Evolutionary conservation across 176 grass and related monocot genomes (phyloP), one percentile per base, ranked within the genome.

Genomic region (Guadua angustifolia): DNA sequence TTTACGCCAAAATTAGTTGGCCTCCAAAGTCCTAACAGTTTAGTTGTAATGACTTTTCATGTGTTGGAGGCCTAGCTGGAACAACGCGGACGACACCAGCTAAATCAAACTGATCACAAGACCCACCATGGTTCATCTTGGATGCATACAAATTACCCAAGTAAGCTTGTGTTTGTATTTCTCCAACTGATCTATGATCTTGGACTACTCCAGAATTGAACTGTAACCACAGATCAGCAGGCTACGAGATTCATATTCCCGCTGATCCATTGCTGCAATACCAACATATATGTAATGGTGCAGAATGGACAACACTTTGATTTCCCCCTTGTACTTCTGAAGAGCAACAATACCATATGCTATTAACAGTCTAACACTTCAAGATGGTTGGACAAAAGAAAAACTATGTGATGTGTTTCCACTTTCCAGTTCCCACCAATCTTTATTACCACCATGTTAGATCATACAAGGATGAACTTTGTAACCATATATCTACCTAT

Each of bases 1-100:
- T n/a, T n/a, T n/a, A n/a, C n/a, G n/a, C n/a, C n/a, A n/a, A n/a
- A n/a, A n/a, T n/a, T n/a, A n/a, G n/a, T n/a, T n/a, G n/a, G n/a
- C n/a, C n/a, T n/a, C n/a, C n/a, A n/a, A n/a, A n/a, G n/a, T n/a
- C n/a, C n/a, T n/a, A n/a, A n/a, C n/a, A n/a, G n/a, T n/a, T n/a
- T n/a, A n/a, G n/a, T n/a, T n/a, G n/a, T n/a, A n/a, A n/a, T n/a
- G 65, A 32, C 88, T 66, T 85, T 71, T 82, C 72, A 82, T 76
- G 78, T 75, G 65, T 63, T 77, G 71, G 61, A 59, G 78, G 69
- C 78, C 24, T 58, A 33, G 18, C 51, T 75, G 73, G 73, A 40
- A 40, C 49, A 75, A 36, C 26, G 10, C 77, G 81, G 68, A 47
- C 60, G 85, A 87, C 71, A 82, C 61, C 70, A 75, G 70, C 77